phyloP scores from a whole-genome alignment of 176 grass and related monocot species.

The Aegilops sharonensis region DNA sequence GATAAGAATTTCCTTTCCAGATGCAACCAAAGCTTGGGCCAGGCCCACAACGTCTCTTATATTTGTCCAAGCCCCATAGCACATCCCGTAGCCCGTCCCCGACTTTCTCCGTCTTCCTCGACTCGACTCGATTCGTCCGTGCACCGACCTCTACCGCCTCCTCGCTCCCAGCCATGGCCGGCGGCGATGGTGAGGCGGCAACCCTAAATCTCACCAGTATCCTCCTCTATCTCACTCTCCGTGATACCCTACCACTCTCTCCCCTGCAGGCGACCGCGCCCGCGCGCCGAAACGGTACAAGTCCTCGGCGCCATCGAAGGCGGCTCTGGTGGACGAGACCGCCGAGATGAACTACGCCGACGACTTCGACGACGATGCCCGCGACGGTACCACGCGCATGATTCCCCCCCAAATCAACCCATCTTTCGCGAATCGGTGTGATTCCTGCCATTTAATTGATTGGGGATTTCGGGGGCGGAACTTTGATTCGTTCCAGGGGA shows the following conservation, averaged over 20 bases:
- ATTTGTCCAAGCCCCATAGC: background rate
- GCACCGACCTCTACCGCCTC: constrained; percentile 16
- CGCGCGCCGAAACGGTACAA: constrained; percentile 65
- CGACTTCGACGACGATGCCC: constrained; percentile 73
- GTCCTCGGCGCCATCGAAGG: constrained; percentile 49
- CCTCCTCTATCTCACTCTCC: background rate
- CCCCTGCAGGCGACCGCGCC: constrained; percentile 56
- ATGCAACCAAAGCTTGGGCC: background rate
- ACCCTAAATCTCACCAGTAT: background rate
- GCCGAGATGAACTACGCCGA: constrained; percentile 74
- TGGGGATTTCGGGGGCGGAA: constrained; percentile 15
- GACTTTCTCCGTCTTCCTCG: background rate
- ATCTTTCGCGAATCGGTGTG: constrained; percentile 7
- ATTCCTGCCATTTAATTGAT: constrained; percentile 9
- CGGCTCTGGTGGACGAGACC: constrained; percentile 54
- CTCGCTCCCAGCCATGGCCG: constrained; percentile 42
- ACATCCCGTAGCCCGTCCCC: background rate
- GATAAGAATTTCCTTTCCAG: too few relatives aligned
- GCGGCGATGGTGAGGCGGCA: constrained; percentile 51
- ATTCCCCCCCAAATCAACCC: constrained; percentile 7
- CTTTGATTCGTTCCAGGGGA: constrained; percentile 37
- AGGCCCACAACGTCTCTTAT: background rate
- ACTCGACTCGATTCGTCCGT: background rate
- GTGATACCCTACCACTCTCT: constrained; percentile 13
- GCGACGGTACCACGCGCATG: constrained; percentile 51